A percentile compares a stretch with the other conserved stretches of the same genome.
Conservation (phyloP, 2,329 filamentous ascomycete species). For the Calonectria hongkongensis region DNA sequence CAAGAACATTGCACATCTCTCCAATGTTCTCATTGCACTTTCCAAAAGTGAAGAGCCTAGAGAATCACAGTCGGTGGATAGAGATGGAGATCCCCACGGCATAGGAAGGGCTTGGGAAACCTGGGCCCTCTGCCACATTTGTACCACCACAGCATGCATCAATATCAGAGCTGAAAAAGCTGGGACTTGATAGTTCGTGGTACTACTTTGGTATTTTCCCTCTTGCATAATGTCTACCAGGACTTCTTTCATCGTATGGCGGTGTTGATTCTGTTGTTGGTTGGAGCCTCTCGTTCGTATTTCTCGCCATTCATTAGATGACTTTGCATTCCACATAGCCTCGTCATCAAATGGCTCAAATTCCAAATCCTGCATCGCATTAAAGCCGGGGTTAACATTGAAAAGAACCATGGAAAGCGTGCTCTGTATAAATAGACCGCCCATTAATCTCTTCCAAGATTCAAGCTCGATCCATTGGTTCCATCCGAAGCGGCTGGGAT, state of each 20-base stretch:
- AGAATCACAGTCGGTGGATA: neutral
- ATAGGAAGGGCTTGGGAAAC: slow-evolving; percentile 12
- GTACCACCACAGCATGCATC: slow-evolving; percentile 40
- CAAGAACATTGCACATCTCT: slow-evolving; percentile 18
- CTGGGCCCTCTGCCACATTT: slow-evolving; percentile 40
- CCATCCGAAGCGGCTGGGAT: slow-evolving; percentile 20
- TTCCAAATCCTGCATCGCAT: slow-evolving; percentile 37
- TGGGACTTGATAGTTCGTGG: slow-evolving; percentile 5
- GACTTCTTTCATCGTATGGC: slow-evolving; percentile 32
- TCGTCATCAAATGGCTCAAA: slow-evolving; percentile 39
- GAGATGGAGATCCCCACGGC: neutral
- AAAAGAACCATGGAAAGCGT: slow-evolving; percentile 40
- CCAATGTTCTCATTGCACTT: slow-evolving; percentile 19
- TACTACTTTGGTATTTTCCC: neutral
- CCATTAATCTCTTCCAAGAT: slow-evolving; percentile 40
- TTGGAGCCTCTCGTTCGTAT: neutral
- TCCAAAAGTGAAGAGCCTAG: slow-evolving; percentile 29
- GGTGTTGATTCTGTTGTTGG: neutral
- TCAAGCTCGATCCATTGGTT: slow-evolving; percentile 37
- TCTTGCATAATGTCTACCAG: slow-evolving; percentile 32
- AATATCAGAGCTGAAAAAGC: slow-evolving; percentile 32
- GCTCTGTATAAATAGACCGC: slow-evolving; percentile 32
- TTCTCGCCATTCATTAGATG: slow-evolving; percentile 39
- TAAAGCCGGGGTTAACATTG: slow-evolving; percentile 42
- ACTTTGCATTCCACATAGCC: slow-evolving; percentile 35